Evolutionary conservation across 768 basidiomycete species (phyloP).

Genomic region (Kwoniella botswanensis): DNA sequence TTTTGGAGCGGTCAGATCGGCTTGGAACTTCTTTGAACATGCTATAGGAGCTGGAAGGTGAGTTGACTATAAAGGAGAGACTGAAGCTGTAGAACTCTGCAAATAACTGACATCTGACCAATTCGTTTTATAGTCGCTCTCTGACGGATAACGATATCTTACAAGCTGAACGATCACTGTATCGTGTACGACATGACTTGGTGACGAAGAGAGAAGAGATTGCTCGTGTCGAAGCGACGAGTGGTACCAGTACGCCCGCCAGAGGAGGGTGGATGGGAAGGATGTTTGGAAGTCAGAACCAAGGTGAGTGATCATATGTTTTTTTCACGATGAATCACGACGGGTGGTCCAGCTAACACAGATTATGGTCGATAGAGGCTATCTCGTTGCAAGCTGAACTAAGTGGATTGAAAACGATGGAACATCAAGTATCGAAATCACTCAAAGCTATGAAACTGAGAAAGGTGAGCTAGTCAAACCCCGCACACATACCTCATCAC

Average conservation of each 20-base stretch:
- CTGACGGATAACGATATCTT: constrained; percentile 51
- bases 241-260: constrained; percentile 16
- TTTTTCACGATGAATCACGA: too few species aligned
- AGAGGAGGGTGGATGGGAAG: constrained; percentile 47
- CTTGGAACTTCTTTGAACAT: constrained; percentile 53
- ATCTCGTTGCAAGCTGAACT: constrained; percentile 44
- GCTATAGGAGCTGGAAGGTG: constrained; percentile 36
- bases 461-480: constrained; percentile 30
- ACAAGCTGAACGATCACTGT: constrained; percentile 52
- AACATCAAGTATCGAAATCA: constrained; percentile 43
- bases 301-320: constrained; percentile 28
- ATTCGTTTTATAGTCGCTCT: constrained; percentile 24
- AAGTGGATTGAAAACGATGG: constrained; percentile 50
- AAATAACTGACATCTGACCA: neutral
- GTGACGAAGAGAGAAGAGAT: constrained; percentile 46
- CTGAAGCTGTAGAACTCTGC: neutral
- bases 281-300: constrained; percentile 41
- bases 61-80: constrained; percentile 1
- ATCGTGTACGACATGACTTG: constrained; percentile 52
- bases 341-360: neutral
- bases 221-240: constrained; percentile 14
- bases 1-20: constrained; percentile 55
- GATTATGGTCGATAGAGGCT: constrained; percentile 8
- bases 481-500: neutral
- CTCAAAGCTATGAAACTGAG: constrained; percentile 51